Percentiles rank a stretch among this genome's conserved stretches.
Evolutionary conservation across 306 rosid species (phyloP).

Genomic region (Prunus davidiana): DNA sequence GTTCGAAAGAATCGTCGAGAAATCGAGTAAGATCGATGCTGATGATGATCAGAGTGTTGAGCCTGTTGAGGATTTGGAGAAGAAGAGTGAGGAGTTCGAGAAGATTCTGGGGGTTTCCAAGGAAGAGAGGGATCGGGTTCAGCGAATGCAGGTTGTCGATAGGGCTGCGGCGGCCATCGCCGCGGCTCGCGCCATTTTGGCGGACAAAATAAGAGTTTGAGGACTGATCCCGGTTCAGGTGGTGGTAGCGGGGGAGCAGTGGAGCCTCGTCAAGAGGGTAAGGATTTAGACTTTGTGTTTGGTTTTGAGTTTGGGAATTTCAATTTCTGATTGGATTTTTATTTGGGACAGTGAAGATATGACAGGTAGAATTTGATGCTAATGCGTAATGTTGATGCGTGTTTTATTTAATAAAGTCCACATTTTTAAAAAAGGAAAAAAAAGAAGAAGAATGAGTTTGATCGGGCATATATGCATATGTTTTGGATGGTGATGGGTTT

Average conservation of each 20-base stretch:
- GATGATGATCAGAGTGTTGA: neutral
- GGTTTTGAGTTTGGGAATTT: neutral
- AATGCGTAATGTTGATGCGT: neutral
- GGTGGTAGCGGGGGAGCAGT: neutral
- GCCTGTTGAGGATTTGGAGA: slow-evolving; percentile 35
- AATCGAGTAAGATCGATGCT: neutral
- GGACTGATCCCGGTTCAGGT: neutral
- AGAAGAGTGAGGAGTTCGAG: slow-evolving; percentile 67
- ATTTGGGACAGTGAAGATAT: neutral
- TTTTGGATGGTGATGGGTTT: neutral
- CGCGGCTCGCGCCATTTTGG: slow-evolving; percentile 58
- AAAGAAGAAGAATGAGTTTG: neutral
- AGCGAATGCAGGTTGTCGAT: slow-evolving; percentile 86
- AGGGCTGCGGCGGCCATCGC: slow-evolving; percentile 89
- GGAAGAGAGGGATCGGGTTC: slow-evolving; percentile 75
- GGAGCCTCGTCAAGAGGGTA: slow-evolving; percentile 34
- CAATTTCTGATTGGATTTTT: neutral
- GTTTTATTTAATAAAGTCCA: neutral
- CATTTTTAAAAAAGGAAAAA: neutral
- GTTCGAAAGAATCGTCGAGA: slow-evolving; percentile 51
- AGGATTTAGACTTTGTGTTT: neutral
- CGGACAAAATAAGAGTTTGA: slow-evolving; percentile 17
- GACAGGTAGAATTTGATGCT: neutral
- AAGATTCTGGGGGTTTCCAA: slow-evolving; percentile 66
- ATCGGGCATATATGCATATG: neutral